Conservation (phyloP, 2,329 filamentous ascomycete species). For the Fusarium luffae region DNA sequence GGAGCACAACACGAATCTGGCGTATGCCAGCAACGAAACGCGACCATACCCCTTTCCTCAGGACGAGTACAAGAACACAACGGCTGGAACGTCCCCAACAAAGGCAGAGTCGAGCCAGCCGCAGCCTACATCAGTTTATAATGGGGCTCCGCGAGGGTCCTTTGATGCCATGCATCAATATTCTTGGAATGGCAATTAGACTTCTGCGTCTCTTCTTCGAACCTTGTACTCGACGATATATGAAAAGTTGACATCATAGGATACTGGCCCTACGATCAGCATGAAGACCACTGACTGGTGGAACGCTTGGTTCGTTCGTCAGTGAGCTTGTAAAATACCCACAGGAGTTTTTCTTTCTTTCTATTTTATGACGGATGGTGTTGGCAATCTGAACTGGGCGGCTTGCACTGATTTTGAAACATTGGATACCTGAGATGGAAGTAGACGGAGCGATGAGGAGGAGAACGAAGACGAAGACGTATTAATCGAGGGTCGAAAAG, state of each 20-base stretch:
- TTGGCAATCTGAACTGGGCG: slow-evolving; percentile 42
- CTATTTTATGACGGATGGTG: slow-evolving; percentile 41
- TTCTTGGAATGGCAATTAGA: slow-evolving; percentile 65
- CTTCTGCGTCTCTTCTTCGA: slow-evolving; percentile 17
- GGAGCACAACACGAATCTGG: slow-evolving; percentile 57
- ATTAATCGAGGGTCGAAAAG: slow-evolving; percentile 23
- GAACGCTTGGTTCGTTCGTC: slow-evolving; percentile 39
- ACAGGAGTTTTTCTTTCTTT: slow-evolving; percentile 33
- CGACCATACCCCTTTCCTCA: slow-evolving; percentile 61
- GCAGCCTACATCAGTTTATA: slow-evolving; percentile 56
- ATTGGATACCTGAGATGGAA: slow-evolving; percentile 34
- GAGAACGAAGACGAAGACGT: not conserved
- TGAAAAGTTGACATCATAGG: slow-evolving; percentile 32
- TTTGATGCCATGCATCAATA: slow-evolving; percentile 66
- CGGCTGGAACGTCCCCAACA: slow-evolving; percentile 43
- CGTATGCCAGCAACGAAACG: slow-evolving; percentile 59
- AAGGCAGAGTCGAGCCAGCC: slow-evolving; percentile 54
- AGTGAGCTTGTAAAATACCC: slow-evolving; percentile 46
- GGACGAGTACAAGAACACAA: slow-evolving; percentile 58
- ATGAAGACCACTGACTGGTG: slow-evolving; percentile 38
- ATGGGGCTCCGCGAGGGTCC: slow-evolving; percentile 54
- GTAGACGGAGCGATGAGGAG: slow-evolving; percentile 30
- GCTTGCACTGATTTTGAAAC: slow-evolving; percentile 39
- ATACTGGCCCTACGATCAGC: slow-evolving; percentile 37
- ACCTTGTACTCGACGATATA: slow-evolving; percentile 39